Percentiles rank a stretch among this genome's conserved stretches.
phyloP scores from a whole-genome alignment of 352 stramenopile genomes.

The Phytopythium litorale region DNA sequence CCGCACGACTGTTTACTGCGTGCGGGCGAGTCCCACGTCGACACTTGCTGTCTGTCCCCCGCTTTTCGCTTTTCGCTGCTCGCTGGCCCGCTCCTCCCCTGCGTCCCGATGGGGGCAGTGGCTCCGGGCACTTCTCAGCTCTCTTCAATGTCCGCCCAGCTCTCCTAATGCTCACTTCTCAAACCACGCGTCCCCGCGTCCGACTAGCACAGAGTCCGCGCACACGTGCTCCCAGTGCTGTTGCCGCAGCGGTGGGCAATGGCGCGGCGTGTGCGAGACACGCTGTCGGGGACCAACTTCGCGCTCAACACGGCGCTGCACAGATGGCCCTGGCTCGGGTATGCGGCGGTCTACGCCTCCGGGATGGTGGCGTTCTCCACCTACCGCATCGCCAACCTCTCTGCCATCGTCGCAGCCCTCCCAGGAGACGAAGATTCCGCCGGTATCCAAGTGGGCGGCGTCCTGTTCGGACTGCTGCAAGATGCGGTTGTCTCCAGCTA shows the following conservation, averaged over 20 bases:
- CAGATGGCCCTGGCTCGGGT: slow-evolving; percentile 17
- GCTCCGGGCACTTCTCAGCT: slow-evolving; percentile 4
- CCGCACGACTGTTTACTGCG: not conserved
- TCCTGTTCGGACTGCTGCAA: slow-evolving; percentile 18
- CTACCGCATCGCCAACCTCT: slow-evolving; percentile 20
- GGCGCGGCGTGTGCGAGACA: not conserved
- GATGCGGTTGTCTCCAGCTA: slow-evolving; percentile 25
- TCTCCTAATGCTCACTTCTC: not conserved
- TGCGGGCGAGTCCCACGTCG: not conserved
- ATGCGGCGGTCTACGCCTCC: slow-evolving; percentile 15
- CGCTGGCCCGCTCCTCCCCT: not conserved
- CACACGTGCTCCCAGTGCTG: too few species aligned
- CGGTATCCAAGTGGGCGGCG: slow-evolving; percentile 5
- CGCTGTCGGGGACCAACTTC: slow-evolving; percentile 9
- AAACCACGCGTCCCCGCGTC: not conserved
- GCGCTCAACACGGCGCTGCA: slow-evolving; percentile 17
- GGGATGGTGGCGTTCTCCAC: slow-evolving; percentile 18
- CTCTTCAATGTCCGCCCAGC: not conserved
- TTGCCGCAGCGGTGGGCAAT: not conserved
- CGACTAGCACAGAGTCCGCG: not conserved
- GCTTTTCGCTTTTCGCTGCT: not conserved
- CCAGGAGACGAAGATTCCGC: slow-evolving; percentile 9
- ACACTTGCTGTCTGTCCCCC: not conserved
- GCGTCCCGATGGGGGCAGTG: not conserved
- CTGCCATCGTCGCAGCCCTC: slow-evolving; percentile 8